Conservation (phyloP, 139 green algal genomes). For the Zygnema circumcarinatum region DNA sequence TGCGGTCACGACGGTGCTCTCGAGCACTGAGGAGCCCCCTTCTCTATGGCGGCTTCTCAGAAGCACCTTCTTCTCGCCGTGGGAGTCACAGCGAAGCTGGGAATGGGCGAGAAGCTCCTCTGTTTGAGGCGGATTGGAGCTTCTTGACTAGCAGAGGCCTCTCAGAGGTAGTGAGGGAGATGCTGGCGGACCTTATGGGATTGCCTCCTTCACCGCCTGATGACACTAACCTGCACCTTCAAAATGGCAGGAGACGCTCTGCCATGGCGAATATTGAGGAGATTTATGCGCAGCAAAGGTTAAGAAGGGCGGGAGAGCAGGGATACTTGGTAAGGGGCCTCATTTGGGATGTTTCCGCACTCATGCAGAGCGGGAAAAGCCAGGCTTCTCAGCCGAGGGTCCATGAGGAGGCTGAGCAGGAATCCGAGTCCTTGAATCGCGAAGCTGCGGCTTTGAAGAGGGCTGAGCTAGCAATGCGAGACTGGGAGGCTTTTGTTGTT, state of each 20-base stretch:
- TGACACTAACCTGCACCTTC: not conserved
- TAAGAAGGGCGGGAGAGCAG: not conserved
- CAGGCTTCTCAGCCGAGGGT: not conserved
- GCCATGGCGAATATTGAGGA: slow-evolving; percentile 15
- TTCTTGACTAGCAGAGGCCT: slow-evolving; percentile 15
- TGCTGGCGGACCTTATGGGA: slow-evolving; percentile 11
- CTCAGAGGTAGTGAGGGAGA: not conserved
- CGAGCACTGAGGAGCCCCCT: too few species aligned
- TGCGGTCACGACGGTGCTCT: too few species aligned
- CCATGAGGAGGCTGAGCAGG: not conserved
- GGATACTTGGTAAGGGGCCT: slow-evolving; percentile 32
- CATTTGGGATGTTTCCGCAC: slow-evolving; percentile 27
- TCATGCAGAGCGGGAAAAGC: slow-evolving; percentile 11
- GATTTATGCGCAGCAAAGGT: slow-evolving; percentile 14
- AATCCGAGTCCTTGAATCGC: not conserved
- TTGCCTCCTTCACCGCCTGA: not conserved
- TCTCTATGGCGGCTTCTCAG: too few species aligned
- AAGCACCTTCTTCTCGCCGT: too few species aligned
- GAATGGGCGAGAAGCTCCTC: not conserved
- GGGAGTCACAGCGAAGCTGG: too few species aligned
- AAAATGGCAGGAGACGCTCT: not conserved
- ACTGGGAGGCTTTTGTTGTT: slow-evolving; percentile 37
- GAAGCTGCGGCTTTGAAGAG: slow-evolving; percentile 1
- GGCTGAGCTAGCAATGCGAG: slow-evolving; percentile 21
- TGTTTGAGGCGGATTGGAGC: slow-evolving; percentile 36